Evolutionary conservation across 148 eudicot genomes (phyloP).

Genomic region (Fallopia convolvulus): DNA sequence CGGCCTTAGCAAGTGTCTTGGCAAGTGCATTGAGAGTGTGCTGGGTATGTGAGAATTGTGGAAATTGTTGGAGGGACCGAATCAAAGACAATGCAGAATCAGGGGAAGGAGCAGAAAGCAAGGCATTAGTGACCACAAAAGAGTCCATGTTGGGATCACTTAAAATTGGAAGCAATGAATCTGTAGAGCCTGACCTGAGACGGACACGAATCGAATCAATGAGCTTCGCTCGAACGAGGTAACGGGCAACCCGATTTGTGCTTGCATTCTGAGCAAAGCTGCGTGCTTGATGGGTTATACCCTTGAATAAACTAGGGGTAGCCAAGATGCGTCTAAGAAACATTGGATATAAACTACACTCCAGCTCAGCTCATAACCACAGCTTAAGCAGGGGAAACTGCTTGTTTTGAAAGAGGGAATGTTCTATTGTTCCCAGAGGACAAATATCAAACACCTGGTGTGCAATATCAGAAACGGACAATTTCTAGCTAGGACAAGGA

Average conservation of each 20-base stretch:
- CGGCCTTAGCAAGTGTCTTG: constrained; percentile 62
- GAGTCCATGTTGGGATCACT: constrained; percentile 59
- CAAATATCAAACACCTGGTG: constrained; percentile 42
- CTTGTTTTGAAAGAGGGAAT: background rate
- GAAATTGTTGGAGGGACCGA: constrained; percentile 46
- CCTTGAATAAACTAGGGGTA: constrained; percentile 15
- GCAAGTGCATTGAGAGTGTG: constrained; percentile 63
- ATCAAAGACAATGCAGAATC: constrained; percentile 64
- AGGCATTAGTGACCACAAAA: constrained; percentile 70
- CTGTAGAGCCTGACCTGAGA: constrained; percentile 42
- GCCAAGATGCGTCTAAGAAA: constrained; percentile 15
- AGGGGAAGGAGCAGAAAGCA: constrained; percentile 80
- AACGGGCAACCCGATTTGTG: constrained; percentile 44
- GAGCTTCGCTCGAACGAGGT: constrained; percentile 72
- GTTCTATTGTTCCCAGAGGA: constrained; percentile 8
- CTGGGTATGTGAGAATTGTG: constrained; percentile 60
- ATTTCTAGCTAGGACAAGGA: background rate
- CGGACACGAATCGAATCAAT: constrained; percentile 61
- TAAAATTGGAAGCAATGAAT: constrained; percentile 41
- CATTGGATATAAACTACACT: constrained; percentile 20
- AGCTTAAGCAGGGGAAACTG: background rate
- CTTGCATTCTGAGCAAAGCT: constrained; percentile 27
- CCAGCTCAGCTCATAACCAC: background rate
- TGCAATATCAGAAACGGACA: constrained; percentile 16
- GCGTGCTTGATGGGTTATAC: constrained; percentile 27